Base-by-base conservation (phyloP, 495 filamentous ascomycete species). In the Lophiostoma macrostomum region DNA sequence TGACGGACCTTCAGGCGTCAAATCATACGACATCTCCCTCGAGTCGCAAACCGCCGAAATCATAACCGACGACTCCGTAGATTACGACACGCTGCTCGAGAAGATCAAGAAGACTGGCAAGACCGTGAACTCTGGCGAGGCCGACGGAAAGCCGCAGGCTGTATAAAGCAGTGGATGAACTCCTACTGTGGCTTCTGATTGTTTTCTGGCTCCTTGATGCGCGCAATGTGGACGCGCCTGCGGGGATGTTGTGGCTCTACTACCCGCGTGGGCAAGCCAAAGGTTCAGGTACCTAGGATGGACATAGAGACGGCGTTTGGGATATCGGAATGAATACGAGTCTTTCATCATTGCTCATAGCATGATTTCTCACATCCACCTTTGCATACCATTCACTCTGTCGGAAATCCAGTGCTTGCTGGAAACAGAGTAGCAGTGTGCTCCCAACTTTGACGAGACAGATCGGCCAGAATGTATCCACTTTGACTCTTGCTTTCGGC, bases 41-140 rank as follows among this genome's bases (percentile, higher is more conserved):
- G 87, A 93, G 11, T 78, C 75, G 11, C 88, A 97, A 67, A 87
- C 78, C 14, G 93, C 89, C 34, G 76, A 76, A 35, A 77, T 96
- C 38, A 73, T 82, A 44, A 79, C 90, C 35, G 81, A 84, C 28
- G 69, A 74, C 22, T 68, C 69, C 0, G 73, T 95, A 31, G 69
- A 76, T 31, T 95, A 91, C 70, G 80, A 88, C 44, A 87, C 81
- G 20, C 88, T 98, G 36, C 79, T 95, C 43, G 78, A 80, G 64
- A 90, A 82, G 50, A 96, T 98, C 66, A 83, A 84, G 79, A 97
- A 96, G 80, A 96, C 93, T 2, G 91, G 90, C 25, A 98, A 97
- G 81, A 82, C 80, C 63, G 82, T 98, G 58, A 90, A 83, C 57
- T 78, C 72, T 19, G 87, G 81, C 18, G 80, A 87, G 78, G 84